Percentiles rank a stretch among this genome's conserved stretches.
These are phyloP conservation scores for Colletotrichum tabaci DNA, from an alignment of 2,329 filamentous ascomycete genomes.

Conservation along the genomic window DNA sequence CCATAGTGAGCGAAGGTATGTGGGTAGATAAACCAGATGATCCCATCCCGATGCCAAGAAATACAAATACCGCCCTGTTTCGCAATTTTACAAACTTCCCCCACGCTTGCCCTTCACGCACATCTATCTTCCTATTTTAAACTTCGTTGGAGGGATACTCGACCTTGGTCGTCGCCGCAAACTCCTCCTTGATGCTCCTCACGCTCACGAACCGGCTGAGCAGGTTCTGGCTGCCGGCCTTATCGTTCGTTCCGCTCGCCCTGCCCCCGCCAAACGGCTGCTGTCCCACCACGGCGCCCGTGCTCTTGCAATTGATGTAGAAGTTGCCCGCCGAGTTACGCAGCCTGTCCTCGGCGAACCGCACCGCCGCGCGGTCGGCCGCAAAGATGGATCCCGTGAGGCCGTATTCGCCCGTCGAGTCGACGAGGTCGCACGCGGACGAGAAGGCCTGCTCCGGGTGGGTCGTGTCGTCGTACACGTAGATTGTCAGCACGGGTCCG, in stretches of 20 bases:
- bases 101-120: background rate
- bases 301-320: slow-evolving; percentile 89
- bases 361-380: slow-evolving; percentile 74
- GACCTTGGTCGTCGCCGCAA: slow-evolving; percentile 73
- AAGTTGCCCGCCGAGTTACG: slow-evolving; percentile 85
- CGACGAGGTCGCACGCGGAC: slow-evolving; percentile 74
- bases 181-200: slow-evolving; percentile 83
- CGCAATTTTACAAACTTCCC: background rate
- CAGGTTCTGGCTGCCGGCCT: slow-evolving; percentile 77
- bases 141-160: slow-evolving; percentile 81
- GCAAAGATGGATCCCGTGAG: slow-evolving; percentile 85
- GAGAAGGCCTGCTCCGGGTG: slow-evolving; percentile 69
- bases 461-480: slow-evolving; percentile 82
- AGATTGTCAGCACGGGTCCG: slow-evolving; percentile 80
- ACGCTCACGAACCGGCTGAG: slow-evolving; percentile 77
- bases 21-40: slow-evolving; percentile 16
- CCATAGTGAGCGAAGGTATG: background rate
- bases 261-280: slow-evolving; percentile 80
- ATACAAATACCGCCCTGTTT: slow-evolving; percentile 4
- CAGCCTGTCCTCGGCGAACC: slow-evolving; percentile 79
- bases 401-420: slow-evolving; percentile 82
- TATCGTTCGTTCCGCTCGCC: slow-evolving; percentile 81
- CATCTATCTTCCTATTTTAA: slow-evolving; percentile 48
- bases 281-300: slow-evolving; percentile 80
- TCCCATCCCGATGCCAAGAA: slow-evolving; percentile 14